A percentile compares a stretch with the other conserved stretches of the same genome.
These are phyloP conservation scores for Yamadazyma laniorum DNA, from an alignment of 805 yeast species.

Conservation along the genomic window DNA sequence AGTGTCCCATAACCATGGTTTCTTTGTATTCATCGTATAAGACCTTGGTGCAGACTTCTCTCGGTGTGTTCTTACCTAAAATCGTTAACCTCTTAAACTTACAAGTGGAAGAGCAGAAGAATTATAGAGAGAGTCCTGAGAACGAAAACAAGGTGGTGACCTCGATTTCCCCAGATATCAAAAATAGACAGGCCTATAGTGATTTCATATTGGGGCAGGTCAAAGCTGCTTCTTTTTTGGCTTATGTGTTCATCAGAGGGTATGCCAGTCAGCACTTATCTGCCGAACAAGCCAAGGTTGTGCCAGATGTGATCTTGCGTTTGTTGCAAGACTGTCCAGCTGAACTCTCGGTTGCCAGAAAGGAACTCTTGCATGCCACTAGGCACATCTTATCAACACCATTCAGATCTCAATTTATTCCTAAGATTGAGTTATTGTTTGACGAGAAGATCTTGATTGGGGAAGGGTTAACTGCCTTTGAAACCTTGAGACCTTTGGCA, in stretches of 20 bases:
- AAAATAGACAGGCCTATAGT: conserved; percentile 74
- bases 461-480: conserved; percentile 87
- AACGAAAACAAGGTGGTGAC: conserved; percentile 61
- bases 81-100: conserved; percentile 70
- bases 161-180: conserved; percentile 71
- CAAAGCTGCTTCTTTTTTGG: conserved; percentile 91
- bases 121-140: conserved; percentile 45
- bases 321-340: conserved; percentile 93
- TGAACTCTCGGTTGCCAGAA: conserved; percentile 85
- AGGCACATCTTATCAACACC: conserved; percentile 93
- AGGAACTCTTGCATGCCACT: conserved; percentile 89
- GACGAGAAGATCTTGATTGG: conserved; percentile 89
- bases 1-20: conserved; percentile 96
- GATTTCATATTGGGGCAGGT: conserved; percentile 93
- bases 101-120: conserved; percentile 75
- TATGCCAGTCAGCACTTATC: conserved; percentile 62
- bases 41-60: conserved; percentile 63
- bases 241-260: conserved; percentile 86
- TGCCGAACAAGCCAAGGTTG: conserved; percentile 45
- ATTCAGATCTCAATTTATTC: conserved; percentile 74
- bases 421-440: conserved; percentile 80
- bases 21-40: conserved; percentile 86
- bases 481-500: conserved; percentile 87
- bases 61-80: conserved; percentile 77
- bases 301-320: conserved; percentile 85